These are phyloP conservation scores for Canariomyces notabilis DNA, from an alignment of 2,329 filamentous ascomycete genomes.

Conservation along the genomic window DNA sequence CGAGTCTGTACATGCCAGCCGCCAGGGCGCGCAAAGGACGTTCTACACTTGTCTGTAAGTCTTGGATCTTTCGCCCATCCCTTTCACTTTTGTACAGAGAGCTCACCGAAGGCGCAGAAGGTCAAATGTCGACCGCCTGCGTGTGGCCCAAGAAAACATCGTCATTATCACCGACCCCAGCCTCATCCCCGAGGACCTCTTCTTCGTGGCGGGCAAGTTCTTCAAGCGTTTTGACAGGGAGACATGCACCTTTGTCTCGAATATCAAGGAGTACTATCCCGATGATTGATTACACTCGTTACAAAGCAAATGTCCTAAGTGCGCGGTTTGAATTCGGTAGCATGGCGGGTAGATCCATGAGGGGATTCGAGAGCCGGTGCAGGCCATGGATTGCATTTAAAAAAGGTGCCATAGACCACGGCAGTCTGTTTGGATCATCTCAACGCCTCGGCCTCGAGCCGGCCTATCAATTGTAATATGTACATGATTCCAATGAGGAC, in stretches of 20 bases:
- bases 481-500: no score
- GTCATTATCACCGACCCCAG: conserved; percentile 47
- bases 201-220: conserved; percentile 71
- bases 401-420: no score
- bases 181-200: conserved; percentile 52
- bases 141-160: conserved; percentile 75
- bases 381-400: no score
- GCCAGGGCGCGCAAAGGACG: conserved; percentile 57
- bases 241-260: conserved; percentile 71
- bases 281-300: conserved; percentile 76
- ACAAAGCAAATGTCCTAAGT: not conserved
- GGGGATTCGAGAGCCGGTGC: no score
- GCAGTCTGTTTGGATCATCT: no score
- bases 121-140: conserved; percentile 66
- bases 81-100: not conserved
- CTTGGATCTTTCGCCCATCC: no score
- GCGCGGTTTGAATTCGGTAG: no score
- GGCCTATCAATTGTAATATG: no score
- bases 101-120: conserved; percentile 29
- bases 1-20: conserved; percentile 39
- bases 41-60: conserved; percentile 88
- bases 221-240: conserved; percentile 79
- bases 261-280: conserved; percentile 73
- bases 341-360: no score
- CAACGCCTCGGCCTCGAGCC: no score